phyloP scores from a whole-genome alignment of 2,329 filamentous ascomycete genomes.

The Neocucurbitaria cava region DNA sequence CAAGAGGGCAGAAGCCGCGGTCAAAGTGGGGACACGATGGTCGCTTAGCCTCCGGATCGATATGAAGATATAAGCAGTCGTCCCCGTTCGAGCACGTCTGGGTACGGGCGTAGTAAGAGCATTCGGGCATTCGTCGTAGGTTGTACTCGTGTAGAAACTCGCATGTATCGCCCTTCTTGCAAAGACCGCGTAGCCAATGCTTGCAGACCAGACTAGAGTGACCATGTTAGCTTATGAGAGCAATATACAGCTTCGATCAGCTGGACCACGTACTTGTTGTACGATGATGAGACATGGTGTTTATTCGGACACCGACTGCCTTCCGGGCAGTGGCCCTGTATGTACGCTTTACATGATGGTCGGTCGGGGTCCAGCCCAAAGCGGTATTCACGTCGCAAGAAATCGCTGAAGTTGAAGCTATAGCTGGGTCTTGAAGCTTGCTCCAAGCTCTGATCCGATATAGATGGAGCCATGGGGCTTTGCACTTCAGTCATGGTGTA shows the following conservation, averaged over 20 bases:
- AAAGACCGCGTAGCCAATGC: conserved; percentile 95
- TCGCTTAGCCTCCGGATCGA: conserved; percentile 77
- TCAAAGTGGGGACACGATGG: conserved; percentile 79
- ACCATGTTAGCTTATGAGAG: conserved; percentile 11
- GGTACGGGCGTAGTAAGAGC: conserved; percentile 92
- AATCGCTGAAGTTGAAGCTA: conserved; percentile 84
- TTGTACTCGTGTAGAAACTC: conserved; percentile 99
- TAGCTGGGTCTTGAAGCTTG: conserved; percentile 53
- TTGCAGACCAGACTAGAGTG: conserved; percentile 81
- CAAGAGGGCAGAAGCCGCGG: conserved; percentile 90
- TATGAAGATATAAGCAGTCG: conserved; percentile 92
- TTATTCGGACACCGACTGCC: conserved; percentile 86
- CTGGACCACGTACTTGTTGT: conserved; percentile 63
- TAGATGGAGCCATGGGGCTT: conserved; percentile 20
- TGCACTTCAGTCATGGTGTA: conserved; percentile 40
- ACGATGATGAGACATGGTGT: conserved; percentile 68
- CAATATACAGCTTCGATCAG: not conserved
- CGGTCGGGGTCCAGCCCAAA: conserved; percentile 75
- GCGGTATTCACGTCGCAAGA: conserved; percentile 81
- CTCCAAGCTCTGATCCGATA: conserved; percentile 38
- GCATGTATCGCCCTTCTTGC: conserved; percentile 96
- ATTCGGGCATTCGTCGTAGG: conserved; percentile 96
- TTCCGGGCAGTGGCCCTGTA: conserved; percentile 84
- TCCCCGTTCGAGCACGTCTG: conserved; percentile 97
- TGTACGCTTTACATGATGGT: conserved; percentile 84